Percentiles rank a stretch among this genome's conserved stretches.
Evolutionary conservation across 495 filamentous ascomycete genomes (phyloP).

Genomic region (Aspergillus baeticus): DNA sequence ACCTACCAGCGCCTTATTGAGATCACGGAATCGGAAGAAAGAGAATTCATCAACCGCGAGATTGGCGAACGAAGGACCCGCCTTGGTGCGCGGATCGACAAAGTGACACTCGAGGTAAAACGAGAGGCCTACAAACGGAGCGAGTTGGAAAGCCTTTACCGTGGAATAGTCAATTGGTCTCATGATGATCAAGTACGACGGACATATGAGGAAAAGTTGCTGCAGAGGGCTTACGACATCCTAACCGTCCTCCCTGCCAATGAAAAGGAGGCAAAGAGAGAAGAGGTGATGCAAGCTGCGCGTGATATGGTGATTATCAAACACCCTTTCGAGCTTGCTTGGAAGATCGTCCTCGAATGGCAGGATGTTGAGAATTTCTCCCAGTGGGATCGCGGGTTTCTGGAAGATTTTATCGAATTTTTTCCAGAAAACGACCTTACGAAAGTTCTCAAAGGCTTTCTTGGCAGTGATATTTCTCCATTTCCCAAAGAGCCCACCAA

Average conservation of each 20-base stretch:
- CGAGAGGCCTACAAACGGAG: slow-evolving; percentile 73
- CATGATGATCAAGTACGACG: slow-evolving; percentile 82
- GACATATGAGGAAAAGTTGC: slow-evolving; percentile 83
- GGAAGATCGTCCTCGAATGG: slow-evolving; percentile 90
- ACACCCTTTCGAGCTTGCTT: slow-evolving; percentile 85
- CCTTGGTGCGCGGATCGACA: slow-evolving; percentile 76
- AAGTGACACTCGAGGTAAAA: slow-evolving; percentile 85
- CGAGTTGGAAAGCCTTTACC: slow-evolving; percentile 71
- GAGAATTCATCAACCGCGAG: slow-evolving; percentile 83
- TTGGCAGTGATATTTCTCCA: slow-evolving; percentile 81
- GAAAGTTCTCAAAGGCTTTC: slow-evolving; percentile 75
- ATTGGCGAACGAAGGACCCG: slow-evolving; percentile 87
- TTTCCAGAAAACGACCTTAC: slow-evolving; percentile 82
- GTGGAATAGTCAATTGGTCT: slow-evolving; percentile 82
- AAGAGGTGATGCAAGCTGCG: slow-evolving; percentile 69
- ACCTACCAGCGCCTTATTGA: slow-evolving; percentile 86
- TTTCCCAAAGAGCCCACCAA: slow-evolving; percentile 54
- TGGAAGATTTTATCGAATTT: slow-evolving; percentile 76
- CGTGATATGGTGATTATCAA: slow-evolving; percentile 94
- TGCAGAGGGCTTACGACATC: slow-evolving; percentile 76
- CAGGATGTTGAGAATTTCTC: slow-evolving; percentile 69
- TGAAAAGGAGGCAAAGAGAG: slow-evolving; percentile 65
- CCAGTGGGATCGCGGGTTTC: slow-evolving; percentile 69
- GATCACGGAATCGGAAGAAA: slow-evolving; percentile 82
- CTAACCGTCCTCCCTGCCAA: slow-evolving; percentile 63